These are phyloP conservation scores for Eucalyptus shirleyi DNA, from an alignment of 345 rosid species.

Conservation along the genomic window DNA sequence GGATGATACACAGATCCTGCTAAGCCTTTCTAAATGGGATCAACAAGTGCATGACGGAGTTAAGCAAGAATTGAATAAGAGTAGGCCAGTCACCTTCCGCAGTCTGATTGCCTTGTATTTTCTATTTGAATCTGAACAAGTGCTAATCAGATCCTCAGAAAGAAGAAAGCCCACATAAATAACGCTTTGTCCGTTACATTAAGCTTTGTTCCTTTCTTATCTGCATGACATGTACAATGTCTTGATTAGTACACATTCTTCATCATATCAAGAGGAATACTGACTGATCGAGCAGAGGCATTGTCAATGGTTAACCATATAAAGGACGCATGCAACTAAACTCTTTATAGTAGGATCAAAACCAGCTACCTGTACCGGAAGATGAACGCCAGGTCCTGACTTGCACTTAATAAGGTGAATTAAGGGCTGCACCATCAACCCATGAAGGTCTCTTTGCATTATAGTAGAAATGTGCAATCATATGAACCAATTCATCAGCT, in stretches of 20 bases:
- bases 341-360: neutral
- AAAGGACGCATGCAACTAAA: neutral
- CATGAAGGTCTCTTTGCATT: conserved; percentile 89
- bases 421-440: conserved; percentile 12
- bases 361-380: neutral
- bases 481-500: conserved; percentile 70
- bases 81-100: neutral
- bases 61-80: neutral
- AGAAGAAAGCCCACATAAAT: neutral
- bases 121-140: neutral
- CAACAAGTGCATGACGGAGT: neutral
- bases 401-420: neutral
- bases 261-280: neutral
- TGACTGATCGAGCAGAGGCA: neutral
- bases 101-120: neutral
- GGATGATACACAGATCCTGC: neutral
- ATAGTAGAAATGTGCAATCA: conserved; percentile 88
- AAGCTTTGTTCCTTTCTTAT: neutral
- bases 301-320: neutral
- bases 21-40: neutral
- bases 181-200: neutral
- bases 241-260: neutral
- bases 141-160: neutral
- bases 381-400: neutral
- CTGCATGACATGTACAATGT: neutral